Conservation (phyloP, 2,329 filamentous ascomycete species). For the Fusarium sp. region DNA sequence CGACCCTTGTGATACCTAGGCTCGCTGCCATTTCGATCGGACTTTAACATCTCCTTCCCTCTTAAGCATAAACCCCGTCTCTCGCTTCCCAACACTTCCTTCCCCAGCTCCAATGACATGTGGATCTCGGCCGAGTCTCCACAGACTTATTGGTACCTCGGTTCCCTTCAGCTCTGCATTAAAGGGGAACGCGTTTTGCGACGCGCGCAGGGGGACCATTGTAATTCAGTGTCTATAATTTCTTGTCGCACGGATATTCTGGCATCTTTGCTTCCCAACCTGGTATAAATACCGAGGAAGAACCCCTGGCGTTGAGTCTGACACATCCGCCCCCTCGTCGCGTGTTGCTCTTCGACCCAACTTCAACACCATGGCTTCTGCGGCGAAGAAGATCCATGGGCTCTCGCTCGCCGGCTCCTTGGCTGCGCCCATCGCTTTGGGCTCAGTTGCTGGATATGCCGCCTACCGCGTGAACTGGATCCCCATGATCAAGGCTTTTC, state of each 20-base stretch:
- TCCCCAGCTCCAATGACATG: slow-evolving; percentile 9
- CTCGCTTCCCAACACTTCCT: slow-evolving; percentile 14
- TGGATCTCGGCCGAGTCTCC: slow-evolving; percentile 18
- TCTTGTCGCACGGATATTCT: neutral
- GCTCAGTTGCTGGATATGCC: slow-evolving; percentile 60
- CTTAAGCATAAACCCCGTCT: neutral
- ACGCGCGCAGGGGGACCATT: slow-evolving; percentile 9
- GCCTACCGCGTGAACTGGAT: slow-evolving; percentile 59
- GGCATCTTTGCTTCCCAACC: neutral
- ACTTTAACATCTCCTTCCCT: neutral
- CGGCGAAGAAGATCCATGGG: slow-evolving; percentile 48
- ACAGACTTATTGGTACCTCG: slow-evolving; percentile 36
- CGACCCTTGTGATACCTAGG: neutral
- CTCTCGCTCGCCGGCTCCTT: slow-evolving; percentile 52
- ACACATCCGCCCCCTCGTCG: slow-evolving; percentile 1
- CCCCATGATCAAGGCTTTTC: slow-evolving; percentile 55
- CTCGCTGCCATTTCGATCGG: neutral
- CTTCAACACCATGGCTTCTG: slow-evolving; percentile 48
- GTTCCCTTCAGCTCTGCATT: slow-evolving; percentile 24
- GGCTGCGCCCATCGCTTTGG: slow-evolving; percentile 56
- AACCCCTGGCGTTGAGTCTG: neutral
- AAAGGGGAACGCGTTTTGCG: slow-evolving; percentile 1
- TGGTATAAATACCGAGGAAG: slow-evolving; percentile 10
- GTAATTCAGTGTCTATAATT: neutral
- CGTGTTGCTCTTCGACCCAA: slow-evolving; percentile 3